Evolutionary conservation across 1,284 basidiomycete species (phyloP).

Genomic region (Moesziomyces antarcticus): DNA sequence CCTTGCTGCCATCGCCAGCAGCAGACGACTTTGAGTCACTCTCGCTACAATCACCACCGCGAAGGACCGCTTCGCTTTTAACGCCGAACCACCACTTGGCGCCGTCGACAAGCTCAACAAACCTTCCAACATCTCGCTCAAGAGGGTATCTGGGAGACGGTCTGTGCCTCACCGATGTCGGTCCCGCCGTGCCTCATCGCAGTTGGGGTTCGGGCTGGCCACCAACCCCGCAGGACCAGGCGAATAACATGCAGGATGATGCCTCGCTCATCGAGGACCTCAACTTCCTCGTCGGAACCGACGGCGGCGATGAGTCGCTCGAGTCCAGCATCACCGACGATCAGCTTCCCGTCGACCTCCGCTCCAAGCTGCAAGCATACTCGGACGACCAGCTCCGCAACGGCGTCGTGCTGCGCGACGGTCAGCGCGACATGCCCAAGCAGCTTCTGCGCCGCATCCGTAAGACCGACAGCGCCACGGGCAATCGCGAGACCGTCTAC

Average conservation of each 20-base stretch:
- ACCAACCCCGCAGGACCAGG: not conserved
- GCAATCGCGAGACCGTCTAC: conserved; percentile 62
- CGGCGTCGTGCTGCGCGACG: conserved; percentile 36
- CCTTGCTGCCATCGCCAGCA: conserved; percentile 18
- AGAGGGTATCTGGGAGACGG: conserved; percentile 44
- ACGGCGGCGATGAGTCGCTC: conserved; percentile 55
- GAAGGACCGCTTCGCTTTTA: conserved; percentile 21
- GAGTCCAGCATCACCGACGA: conserved; percentile 40
- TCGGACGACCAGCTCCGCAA: conserved; percentile 41
- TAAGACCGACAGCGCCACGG: conserved; percentile 46
- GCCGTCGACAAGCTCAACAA: not conserved
- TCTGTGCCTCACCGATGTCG: conserved; percentile 48
- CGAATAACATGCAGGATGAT: conserved; percentile 11
- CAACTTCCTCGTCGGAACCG: conserved; percentile 50
- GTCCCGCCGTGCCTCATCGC: conserved; percentile 4
- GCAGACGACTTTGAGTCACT: conserved; percentile 22
- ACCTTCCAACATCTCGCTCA: conserved; percentile 23
- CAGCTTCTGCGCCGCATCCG: conserved; percentile 40
- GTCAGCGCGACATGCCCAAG: conserved; percentile 11
- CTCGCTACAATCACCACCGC: conserved; percentile 24
- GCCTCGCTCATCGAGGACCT: conserved; percentile 48
- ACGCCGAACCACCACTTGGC: conserved; percentile 5
- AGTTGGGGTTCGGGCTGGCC: conserved; percentile 5
- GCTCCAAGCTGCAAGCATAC: conserved; percentile 17
- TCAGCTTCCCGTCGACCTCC: conserved; percentile 48